Conservation (phyloP, 2,329 filamentous ascomycete genomes). For the Talaromyces sp. region DNA sequence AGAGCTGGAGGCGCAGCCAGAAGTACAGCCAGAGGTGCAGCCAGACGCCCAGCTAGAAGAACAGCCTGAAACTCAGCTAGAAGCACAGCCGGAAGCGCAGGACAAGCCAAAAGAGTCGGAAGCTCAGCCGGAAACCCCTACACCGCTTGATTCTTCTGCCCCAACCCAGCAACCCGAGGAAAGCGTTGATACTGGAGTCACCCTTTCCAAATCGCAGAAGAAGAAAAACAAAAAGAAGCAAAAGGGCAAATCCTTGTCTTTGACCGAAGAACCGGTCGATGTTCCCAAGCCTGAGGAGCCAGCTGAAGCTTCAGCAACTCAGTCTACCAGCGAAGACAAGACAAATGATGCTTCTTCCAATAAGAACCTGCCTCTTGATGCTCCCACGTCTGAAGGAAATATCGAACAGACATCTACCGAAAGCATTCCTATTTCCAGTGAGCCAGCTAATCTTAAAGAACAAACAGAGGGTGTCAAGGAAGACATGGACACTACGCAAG, state of each 20-base stretch:
- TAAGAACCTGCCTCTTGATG: neutral
- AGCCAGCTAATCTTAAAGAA: neutral
- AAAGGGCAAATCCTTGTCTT: slow-evolving; percentile 14
- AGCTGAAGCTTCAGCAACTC: neutral
- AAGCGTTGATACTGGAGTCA: neutral
- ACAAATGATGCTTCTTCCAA: neutral
- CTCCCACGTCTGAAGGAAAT: neutral
- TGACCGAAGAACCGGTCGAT: neutral
- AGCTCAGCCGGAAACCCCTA: neutral
- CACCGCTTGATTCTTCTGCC: neutral
- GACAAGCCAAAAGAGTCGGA: neutral
- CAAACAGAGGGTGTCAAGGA: neutral
- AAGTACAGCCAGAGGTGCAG: neutral
- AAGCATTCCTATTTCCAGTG: neutral
- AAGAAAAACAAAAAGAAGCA: slow-evolving; percentile 28
- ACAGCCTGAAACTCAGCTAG: neutral
- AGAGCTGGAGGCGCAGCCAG: neutral
- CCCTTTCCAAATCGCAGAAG: slow-evolving; percentile 11
- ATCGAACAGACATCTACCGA: neutral
- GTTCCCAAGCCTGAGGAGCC: neutral
- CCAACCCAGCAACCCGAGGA: neutral
- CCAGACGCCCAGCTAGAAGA: no score
- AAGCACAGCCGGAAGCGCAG: neutral
- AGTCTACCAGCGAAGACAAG: neutral
- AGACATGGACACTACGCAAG: neutral